A percentile compares a stretch with the other conserved stretches of the same genome.
phyloP scores from a whole-genome alignment of 2,329 filamentous ascomycete genomes.

The Capronia epimyces region DNA sequence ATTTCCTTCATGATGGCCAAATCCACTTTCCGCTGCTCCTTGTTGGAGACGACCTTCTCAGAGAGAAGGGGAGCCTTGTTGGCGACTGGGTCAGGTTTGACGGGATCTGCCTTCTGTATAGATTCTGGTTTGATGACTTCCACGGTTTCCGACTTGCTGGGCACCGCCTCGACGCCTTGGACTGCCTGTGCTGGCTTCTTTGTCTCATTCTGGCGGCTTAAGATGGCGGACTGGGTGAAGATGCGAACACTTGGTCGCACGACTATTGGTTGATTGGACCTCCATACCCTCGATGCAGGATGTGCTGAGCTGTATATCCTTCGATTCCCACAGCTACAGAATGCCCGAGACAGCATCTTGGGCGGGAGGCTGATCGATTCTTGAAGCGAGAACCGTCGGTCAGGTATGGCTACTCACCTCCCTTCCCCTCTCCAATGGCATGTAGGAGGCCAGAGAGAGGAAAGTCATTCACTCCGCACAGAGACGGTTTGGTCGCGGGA shows the following conservation, averaged over 20 bases:
- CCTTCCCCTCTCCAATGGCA: not conserved
- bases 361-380: not conserved
- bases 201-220: conserved; percentile 7
- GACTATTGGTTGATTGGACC: not conserved
- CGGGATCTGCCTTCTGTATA: conserved; percentile 16
- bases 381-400: not conserved
- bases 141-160: conserved; percentile 11
- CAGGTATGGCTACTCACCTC: not conserved
- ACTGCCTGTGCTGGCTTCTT: conserved; percentile 7
- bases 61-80: conserved; percentile 56
- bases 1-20: conserved; percentile 99
- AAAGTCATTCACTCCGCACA: not conserved
- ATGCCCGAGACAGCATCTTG: conserved; percentile 13
- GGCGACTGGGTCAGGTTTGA: conserved; percentile 28
- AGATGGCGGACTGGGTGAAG: conserved; percentile 10
- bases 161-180: conserved; percentile 14
- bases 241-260: not conserved
- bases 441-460: not conserved
- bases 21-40: conserved; percentile 91
- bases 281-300: not conserved
- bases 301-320: not conserved
- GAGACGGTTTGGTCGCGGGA: not conserved
- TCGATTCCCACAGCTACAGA: conserved; percentile 7
- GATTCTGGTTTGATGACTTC: conserved; percentile 25
- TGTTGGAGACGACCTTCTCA: conserved; percentile 61